These are phyloP conservation scores for Pyrrhoderma lamaoense DNA, from an alignment of 1,284 basidiomycete genomes.

Conservation along the genomic window DNA sequence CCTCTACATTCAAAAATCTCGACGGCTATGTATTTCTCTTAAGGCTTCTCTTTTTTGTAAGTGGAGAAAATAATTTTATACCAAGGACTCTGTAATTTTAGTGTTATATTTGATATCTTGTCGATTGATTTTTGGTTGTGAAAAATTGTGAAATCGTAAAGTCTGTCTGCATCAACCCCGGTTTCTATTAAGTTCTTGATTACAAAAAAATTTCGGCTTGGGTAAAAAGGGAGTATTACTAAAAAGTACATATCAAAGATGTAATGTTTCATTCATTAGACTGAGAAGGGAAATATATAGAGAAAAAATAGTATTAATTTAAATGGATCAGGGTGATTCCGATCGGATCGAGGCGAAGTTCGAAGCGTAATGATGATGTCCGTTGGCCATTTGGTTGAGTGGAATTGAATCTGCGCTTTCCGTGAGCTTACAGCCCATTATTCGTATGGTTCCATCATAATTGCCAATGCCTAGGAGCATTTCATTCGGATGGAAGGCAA, in stretches of 20 bases:
- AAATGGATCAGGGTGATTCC: constrained; percentile 10
- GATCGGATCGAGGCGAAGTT: constrained; percentile 15
- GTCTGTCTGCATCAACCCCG: no score
- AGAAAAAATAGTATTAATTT: neutral
- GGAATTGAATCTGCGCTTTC: constrained; percentile 2
- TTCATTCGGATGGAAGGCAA: constrained; percentile 73
- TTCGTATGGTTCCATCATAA: constrained; percentile 57
- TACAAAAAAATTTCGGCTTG: no score
- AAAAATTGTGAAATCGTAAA: no score
- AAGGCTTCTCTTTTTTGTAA: no score
- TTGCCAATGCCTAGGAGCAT: constrained; percentile 72
- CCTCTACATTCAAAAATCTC: constrained; percentile 41
- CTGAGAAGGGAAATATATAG: neutral
- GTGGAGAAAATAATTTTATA: no score
- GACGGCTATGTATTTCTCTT: constrained; percentile 62
- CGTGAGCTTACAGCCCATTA: constrained; percentile 38
- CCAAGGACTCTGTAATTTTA: no score
- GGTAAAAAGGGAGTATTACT: no score
- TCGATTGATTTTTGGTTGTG: no score
- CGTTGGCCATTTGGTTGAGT: neutral
- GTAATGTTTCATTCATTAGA: neutral
- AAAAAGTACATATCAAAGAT: no score
- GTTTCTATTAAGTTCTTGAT: no score
- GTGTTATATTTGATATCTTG: no score
- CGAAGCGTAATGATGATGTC: neutral